Evolutionary conservation across 1,139 yeast species (phyloP).

Genomic region (Hansenula sp.): DNA sequence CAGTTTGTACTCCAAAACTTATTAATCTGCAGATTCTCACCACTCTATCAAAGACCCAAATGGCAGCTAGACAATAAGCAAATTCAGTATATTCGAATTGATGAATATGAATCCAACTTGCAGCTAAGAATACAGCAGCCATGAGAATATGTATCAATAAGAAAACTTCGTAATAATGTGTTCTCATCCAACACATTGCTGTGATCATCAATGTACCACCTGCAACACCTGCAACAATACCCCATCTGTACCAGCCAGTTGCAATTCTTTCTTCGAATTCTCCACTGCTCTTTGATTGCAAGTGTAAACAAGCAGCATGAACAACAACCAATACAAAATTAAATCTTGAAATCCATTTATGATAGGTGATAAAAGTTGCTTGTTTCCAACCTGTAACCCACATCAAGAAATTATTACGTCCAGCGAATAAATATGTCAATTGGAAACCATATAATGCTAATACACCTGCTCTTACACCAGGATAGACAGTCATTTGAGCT

Average conservation of each 20-base stretch:
- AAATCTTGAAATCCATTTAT: slow-evolving; percentile 60
- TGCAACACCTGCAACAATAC: slow-evolving; percentile 43
- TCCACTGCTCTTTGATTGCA: slow-evolving; percentile 30
- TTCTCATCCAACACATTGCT: slow-evolving; percentile 51
- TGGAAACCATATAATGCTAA: slow-evolving; percentile 43
- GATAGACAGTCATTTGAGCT: slow-evolving; percentile 46
- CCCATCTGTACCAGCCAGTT: slow-evolving; percentile 29
- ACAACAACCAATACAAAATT: slow-evolving; percentile 31
- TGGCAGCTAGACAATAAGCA: slow-evolving; percentile 48
- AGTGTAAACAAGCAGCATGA: slow-evolving; percentile 50
- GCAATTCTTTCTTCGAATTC: slow-evolving; percentile 14
- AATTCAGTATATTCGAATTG: slow-evolving; percentile 41
- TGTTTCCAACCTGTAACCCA: slow-evolving; percentile 65
- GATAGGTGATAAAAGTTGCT: slow-evolving; percentile 56
- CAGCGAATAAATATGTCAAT: slow-evolving; percentile 48
- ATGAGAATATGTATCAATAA: slow-evolving; percentile 52
- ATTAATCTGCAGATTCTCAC: slow-evolving; percentile 46
- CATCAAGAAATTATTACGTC: slow-evolving; percentile 62
- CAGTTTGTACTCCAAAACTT: slow-evolving; percentile 45
- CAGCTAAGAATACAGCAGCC: slow-evolving; percentile 51
- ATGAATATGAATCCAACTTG: slow-evolving; percentile 55
- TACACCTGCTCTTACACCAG: slow-evolving; percentile 57
- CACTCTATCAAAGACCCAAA: slow-evolving; percentile 62
- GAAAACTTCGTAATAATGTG: slow-evolving; percentile 59
- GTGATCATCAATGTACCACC: slow-evolving; percentile 38